Evolutionary conservation across 2,329 filamentous ascomycete genomes (phyloP).

Genomic region (Fusarium papillatum): DNA sequence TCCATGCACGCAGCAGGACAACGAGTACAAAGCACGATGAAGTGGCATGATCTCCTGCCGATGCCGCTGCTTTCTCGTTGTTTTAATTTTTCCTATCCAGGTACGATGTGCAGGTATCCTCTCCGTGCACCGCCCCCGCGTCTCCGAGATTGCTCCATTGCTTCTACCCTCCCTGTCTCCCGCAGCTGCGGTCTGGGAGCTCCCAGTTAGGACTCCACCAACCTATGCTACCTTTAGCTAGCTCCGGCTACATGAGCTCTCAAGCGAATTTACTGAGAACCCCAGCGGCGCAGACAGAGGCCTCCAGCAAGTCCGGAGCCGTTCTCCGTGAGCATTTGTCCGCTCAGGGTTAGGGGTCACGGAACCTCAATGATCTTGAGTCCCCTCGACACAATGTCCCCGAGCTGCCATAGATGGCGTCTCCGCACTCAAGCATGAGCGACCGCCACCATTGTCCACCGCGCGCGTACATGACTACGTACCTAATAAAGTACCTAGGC

Average conservation of each 20-base stretch:
- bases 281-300: conserved; percentile 18
- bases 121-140: conserved; percentile 24
- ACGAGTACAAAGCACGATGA: conserved; percentile 23
- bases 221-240: conserved; percentile 25
- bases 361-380: neutral
- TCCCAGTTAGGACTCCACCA: conserved; percentile 15
- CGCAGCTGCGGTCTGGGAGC: conserved; percentile 14
- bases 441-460: conserved; percentile 2
- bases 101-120: conserved; percentile 12
- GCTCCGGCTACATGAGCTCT: conserved; percentile 20
- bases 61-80: conserved; percentile 24
- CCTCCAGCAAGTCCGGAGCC: conserved; percentile 27
- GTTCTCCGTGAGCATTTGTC: neutral
- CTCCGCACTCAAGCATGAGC: neutral
- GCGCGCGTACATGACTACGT: neutral
- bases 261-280: conserved; percentile 5
- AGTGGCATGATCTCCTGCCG: conserved; percentile 35
- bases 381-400: conserved; percentile 18
- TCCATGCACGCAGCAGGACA: conserved; percentile 27
- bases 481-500: neutral
- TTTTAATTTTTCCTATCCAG: conserved; percentile 21
- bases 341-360: neutral
- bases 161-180: conserved; percentile 18
- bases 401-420: neutral
- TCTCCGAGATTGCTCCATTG: conserved; percentile 15